Base-by-base conservation (phyloP, 768 basidiomycete genomes). In the Auricularia heimuer region DNA sequence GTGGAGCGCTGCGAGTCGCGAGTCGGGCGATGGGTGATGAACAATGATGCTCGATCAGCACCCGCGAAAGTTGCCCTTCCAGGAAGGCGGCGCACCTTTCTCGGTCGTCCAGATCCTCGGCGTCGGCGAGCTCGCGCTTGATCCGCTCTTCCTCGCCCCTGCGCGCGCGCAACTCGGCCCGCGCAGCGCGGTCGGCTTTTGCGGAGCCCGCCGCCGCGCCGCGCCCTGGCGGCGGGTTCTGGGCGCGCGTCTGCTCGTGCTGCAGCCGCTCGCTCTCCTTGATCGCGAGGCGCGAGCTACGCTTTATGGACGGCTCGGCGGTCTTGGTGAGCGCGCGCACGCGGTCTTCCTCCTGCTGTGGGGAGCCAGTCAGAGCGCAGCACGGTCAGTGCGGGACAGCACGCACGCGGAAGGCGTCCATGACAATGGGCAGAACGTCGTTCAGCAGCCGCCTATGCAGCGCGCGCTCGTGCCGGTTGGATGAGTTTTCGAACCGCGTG, bases 231-330 rank as follows among this genome's bases (percentile, higher is more conserved):
- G 56, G 24, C 16, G 18, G 24, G 24, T 21, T 82, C 65, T 79
- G 77, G n/a, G 84, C 83, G 7, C 82, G 81, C 33, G 83, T 74
- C 42, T 83, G 79, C 24, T 87, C 86, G 67, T 68, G 33, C 61
- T 89, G 85, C 73, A 94, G 89, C 68, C 84, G 85, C 73, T 91
- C 92, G 42, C 78, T 83, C 73, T 96, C 94, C 69, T 85, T 88
- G 45, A 87, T 76, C 3, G 92, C 90, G 65, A 97, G 85, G 37
- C 95, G 89, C 18, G 92, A 92, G 0, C 94, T 96, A 29, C 94
- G 88, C 74, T 98, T 97, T 66, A 60, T 34, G 6, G 56, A 14
- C 11, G 56, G 56, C 47, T 18, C 39, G 8, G 54, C 56, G 56
- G 56, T 14, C 29, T 60, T 24, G 56, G 14, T 33, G 7, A 60